A percentile compares a stretch with the other conserved stretches of the same genome.
These are phyloP conservation scores for Myxozyma vanderwaltii DNA, from an alignment of 805 yeast species.

Conservation along the genomic window DNA sequence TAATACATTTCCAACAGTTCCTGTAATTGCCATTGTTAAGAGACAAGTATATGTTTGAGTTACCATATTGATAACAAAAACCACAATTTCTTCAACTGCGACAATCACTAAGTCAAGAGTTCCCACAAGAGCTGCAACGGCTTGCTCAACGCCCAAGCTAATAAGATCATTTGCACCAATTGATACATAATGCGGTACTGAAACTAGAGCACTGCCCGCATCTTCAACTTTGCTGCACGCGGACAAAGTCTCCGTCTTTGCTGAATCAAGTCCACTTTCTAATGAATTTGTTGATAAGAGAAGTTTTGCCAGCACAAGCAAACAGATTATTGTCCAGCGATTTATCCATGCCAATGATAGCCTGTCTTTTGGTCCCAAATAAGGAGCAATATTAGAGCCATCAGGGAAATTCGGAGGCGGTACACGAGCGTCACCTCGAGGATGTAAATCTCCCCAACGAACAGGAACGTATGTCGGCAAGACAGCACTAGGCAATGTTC, in stretches of 20 bases:
- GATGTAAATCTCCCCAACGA: conserved; percentile 32
- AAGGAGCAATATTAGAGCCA: conserved; percentile 31
- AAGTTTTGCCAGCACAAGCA: conserved; percentile 62
- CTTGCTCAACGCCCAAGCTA: conserved; percentile 50
- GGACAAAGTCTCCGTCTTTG: conserved; percentile 45
- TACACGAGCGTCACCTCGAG: conserved; percentile 12
- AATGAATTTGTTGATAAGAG: conserved; percentile 57
- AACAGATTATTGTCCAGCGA: conserved; percentile 57
- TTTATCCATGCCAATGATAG: conserved; percentile 51
- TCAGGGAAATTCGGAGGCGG: conserved; percentile 30
- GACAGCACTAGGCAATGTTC: not conserved
- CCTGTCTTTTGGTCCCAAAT: conserved; percentile 41
- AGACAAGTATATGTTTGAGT: conserved; percentile 89
- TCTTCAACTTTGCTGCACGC: conserved; percentile 55
- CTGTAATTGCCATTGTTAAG: conserved; percentile 69
- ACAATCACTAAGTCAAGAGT: conserved; percentile 53
- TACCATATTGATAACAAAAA: conserved; percentile 69
- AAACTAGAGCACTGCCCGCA: conserved; percentile 40
- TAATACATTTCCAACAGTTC: conserved; percentile 69
- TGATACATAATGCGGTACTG: conserved; percentile 61
- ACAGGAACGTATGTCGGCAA: conserved; percentile 8
- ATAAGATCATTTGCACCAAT: conserved; percentile 56
- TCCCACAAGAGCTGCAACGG: conserved; percentile 52
- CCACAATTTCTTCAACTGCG: conserved; percentile 59
- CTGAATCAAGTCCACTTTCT: conserved; percentile 46